Base-by-base conservation (phyloP, 371 early-diverging fungal genomes). In the Mycotypha africana region DNA sequence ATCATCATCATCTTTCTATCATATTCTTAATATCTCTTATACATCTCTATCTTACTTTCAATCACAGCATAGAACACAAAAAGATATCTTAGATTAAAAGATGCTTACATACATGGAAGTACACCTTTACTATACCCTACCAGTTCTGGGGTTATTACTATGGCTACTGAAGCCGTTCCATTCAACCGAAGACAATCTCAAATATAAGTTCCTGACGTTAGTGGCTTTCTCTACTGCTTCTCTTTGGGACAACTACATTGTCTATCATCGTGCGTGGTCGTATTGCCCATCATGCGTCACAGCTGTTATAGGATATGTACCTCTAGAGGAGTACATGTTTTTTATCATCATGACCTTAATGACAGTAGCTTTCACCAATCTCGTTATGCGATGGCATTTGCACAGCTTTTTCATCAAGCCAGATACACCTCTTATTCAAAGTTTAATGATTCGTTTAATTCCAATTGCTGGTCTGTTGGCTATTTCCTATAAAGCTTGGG, bases 211-310 rank as follows among this genome's bases (percentile, higher is more conserved):
- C 19, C 55, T 84, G 19, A 24, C 52, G 7, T 4, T 45, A 0
- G 46, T 82, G 25, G 78, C 84, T 0, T 52, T 82, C 15, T 9
- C 53, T 0, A 82, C 81, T 4, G 81, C 84, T 0, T 74, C 79
- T 9, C 51, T 70, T 7, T 84, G 84, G 84, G 84, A 84, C 48
- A 79, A 81, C 41, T 82, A 71, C 40, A 78, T 64, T 45, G 74
- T 73, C 2, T 70, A 70, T 23, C 69, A 73, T 38, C 62, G 65
- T n/a, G 78, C 74, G 0, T 74, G 75, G 77, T 65, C 56, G 24
- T 83, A 81, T 41, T 73, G 75, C 31, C 55, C 65, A 14, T 52
- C 56, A 0, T 73, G 77, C 38, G 79, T 82, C 9, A 42, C 67
- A 19, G 74, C 62, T 24, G 71, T 74, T 19, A 67, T 82, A 46